phyloP scores from a whole-genome alignment of 495 filamentous ascomycete species.

The Trichoderma parareesei region DNA sequence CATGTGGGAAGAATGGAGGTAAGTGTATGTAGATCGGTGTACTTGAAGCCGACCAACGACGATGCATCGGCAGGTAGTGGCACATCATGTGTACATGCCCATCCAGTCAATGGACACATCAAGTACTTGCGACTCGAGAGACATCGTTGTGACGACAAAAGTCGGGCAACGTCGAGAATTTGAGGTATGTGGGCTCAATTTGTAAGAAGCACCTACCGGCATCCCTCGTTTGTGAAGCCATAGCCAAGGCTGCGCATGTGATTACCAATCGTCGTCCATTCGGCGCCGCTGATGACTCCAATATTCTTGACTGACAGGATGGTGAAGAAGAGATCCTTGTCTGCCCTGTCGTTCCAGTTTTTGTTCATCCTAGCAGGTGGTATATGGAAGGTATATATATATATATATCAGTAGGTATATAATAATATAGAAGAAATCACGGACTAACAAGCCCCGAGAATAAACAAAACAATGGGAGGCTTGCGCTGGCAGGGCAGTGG shows the following conservation, averaged over 20 bases:
- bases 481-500: not conserved
- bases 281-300: constrained; percentile 43
- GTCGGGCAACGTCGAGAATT: too few species aligned
- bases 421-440: not conserved
- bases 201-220: constrained; percentile 32
- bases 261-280: constrained; percentile 46
- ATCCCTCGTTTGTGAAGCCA: constrained; percentile 47
- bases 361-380: constrained; percentile 33
- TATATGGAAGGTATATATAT: too few species aligned
- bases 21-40: too few species aligned
- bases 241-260: constrained; percentile 43
- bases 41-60: too few species aligned
- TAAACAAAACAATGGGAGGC: not conserved
- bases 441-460: not conserved
- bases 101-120: too few species aligned
- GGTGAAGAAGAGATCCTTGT: constrained; percentile 47
- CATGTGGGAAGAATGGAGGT: too few species aligned
- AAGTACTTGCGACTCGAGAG: too few species aligned
- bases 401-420: not conserved
- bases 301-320: constrained; percentile 48
- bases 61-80: too few species aligned
- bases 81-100: too few species aligned
- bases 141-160: too few species aligned
- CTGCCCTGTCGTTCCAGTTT: constrained; percentile 46
- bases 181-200: not conserved